Base-by-base conservation (phyloP, 768 basidiomycete genomes). In the Panaeolus cyanescens region DNA sequence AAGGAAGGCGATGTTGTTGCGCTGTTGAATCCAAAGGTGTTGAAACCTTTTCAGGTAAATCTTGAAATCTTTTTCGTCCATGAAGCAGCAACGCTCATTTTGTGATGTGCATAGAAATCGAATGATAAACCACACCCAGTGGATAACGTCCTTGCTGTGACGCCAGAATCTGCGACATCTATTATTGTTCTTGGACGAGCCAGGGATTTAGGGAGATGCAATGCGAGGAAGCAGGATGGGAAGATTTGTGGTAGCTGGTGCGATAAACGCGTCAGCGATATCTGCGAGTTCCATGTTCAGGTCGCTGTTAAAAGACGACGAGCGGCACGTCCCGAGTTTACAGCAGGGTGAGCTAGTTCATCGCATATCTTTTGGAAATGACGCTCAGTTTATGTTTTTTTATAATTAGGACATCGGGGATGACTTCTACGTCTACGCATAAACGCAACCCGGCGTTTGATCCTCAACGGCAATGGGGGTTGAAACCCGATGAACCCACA, bases 241-340 rank as follows among this genome's bases (percentile, higher is more conserved):
- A 89, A 89, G 55, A 67, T 80, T 1, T 99, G 97, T 66, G 87
- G 87, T 8, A 83, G 87, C 58, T 99, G 96, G 96, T 93, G 88
- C 55, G 96, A 99, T 75, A 93, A 89, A 65, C 88, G 95, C 30
- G 83, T 91, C 67, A 83, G 86, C 71, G 89, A 92, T 19, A 88
- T 92, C 3, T 99, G 97, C 73, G 96, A 98, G 40, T 99, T 85
- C 74, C 97, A 99, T 75, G 73, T 98, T 37, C 89, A 93, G 62
- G 81, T 83, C 22, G 92, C 95, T 0, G 86, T 99, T 3, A 82
- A 93, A 72, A 78, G 86, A 20, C 80, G 83, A 15, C 81, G 95
- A 8, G 89, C 91, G 0, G 85, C 84, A 0, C 83, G 96, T 53
- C 83, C 96, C 1, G 97, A 99, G 74, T 97, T 98, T 67, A 83